phyloP scores from a whole-genome alignment of 352 stramenopile species.

The Globisporangium abappressorium region DNA sequence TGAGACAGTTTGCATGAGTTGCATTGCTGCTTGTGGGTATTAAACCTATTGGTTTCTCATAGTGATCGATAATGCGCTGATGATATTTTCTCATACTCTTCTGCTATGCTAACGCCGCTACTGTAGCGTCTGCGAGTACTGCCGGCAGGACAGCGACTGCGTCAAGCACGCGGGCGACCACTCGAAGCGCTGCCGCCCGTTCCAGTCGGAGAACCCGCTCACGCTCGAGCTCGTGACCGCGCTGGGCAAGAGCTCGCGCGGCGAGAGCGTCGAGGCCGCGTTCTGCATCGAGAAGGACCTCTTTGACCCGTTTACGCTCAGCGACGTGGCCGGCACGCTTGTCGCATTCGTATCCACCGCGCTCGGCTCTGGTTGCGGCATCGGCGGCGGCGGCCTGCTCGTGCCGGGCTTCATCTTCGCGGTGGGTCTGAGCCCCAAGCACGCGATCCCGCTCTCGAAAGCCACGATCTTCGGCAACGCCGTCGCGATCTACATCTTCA shows the following conservation, averaged over 20 bases:
- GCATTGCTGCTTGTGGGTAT: not conserved
- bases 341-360: slow-evolving; percentile 83
- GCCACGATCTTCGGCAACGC: slow-evolving; percentile 97
- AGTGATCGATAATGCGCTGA: not conserved
- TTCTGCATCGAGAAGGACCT: slow-evolving; percentile 84
- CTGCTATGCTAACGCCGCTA: not conserved
- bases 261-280: slow-evolving; percentile 35
- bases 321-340: slow-evolving; percentile 60
- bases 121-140: slow-evolving; percentile 69
- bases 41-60: not conserved
- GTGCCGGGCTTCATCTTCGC: slow-evolving; percentile 97
- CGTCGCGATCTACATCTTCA: slow-evolving; percentile 94
- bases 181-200: slow-evolving; percentile 60
- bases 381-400: slow-evolving; percentile 94
- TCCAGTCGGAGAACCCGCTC: slow-evolving; percentile 26
- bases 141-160: slow-evolving; percentile 56
- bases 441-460: slow-evolving; percentile 96
- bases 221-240: slow-evolving; percentile 38
- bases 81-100: not conserved
- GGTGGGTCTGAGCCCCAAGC: slow-evolving; percentile 91
- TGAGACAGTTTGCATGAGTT: slow-evolving; percentile 18
- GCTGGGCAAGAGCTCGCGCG: slow-evolving; percentile 28
- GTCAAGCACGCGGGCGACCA: slow-evolving; percentile 34
- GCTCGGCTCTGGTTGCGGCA: slow-evolving; percentile 88
- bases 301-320: slow-evolving; percentile 71